phyloP scores from a whole-genome alignment of 495 filamentous ascomycete genomes.

The Tetracladium marchalianum region DNA sequence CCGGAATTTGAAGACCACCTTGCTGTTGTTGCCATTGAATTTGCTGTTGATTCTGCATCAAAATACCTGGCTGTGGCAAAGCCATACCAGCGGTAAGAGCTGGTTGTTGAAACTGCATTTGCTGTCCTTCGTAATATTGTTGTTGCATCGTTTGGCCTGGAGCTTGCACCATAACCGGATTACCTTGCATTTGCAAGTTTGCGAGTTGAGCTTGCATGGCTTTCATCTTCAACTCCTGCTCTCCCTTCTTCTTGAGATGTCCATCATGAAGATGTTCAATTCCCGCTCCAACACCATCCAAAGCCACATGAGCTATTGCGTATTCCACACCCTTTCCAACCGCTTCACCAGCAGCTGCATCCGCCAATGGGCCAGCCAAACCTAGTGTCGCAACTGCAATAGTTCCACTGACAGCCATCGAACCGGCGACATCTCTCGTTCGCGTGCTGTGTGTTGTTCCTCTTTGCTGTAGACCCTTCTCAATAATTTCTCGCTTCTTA shows the following conservation, averaged over 20 bases:
- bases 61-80: no score
- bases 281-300: constrained; percentile 19
- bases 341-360: constrained; percentile 13
- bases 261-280: constrained; percentile 18
- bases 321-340: constrained; percentile 22
- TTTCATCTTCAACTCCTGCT: constrained; percentile 8
- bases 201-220: background rate
- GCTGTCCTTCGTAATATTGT: no score
- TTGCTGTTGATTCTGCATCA: no score
- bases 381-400: constrained; percentile 20
- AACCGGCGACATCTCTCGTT: constrained; percentile 20
- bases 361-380: constrained; percentile 17
- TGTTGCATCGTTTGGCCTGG: no score
- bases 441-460: constrained; percentile 20
- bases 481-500: constrained; percentile 26
- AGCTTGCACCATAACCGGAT: background rate
- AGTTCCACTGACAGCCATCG: constrained; percentile 20
- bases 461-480: constrained; percentile 18
- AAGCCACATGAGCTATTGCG: constrained; percentile 16
- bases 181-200: constrained; percentile 8
- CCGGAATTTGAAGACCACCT: no score
- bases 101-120: no score
- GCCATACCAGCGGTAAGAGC: no score
- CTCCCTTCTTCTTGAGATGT: constrained; percentile 18
- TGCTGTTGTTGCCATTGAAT: no score